phyloP scores from a whole-genome alignment of 2,329 filamentous ascomycete species.

The Alternaria dauci region DNA sequence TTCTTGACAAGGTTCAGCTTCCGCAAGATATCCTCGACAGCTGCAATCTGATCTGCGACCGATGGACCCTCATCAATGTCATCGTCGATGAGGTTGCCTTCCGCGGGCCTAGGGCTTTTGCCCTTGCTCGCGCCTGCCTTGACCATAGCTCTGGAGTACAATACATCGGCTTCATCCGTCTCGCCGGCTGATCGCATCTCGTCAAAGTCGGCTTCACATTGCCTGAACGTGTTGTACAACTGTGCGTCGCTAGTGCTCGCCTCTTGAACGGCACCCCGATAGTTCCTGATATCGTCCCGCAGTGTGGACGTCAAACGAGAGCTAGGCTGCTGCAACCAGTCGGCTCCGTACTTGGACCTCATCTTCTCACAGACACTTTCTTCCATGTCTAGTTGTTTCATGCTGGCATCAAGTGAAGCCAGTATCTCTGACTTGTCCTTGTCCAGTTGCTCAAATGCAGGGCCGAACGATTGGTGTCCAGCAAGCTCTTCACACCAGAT shows the following conservation, averaged over 20 bases:
- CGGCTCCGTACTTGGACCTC: constrained; percentile 93
- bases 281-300: constrained; percentile 84
- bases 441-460: constrained; percentile 80
- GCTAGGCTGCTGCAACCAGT: constrained; percentile 98
- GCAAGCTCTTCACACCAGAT: constrained; percentile 94
- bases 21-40: constrained; percentile 88
- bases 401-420: constrained; percentile 76
- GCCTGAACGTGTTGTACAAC: constrained; percentile 81
- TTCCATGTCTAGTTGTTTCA: constrained; percentile 93
- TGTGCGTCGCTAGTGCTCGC: constrained; percentile 86
- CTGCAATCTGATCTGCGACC: constrained; percentile 87
- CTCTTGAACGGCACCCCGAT: constrained; percentile 88
- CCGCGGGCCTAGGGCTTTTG: constrained; percentile 68
- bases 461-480: constrained; percentile 79
- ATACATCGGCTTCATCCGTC: constrained; percentile 82
- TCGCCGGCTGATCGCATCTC: constrained; percentile 93
- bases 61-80: constrained; percentile 85
- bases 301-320: constrained; percentile 87
- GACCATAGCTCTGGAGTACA: constrained; percentile 87
- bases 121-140: constrained; percentile 73
- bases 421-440: constrained; percentile 80
- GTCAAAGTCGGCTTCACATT: constrained; percentile 88
- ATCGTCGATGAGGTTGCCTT: constrained; percentile 86
- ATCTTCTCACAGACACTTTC: constrained; percentile 99
- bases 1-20: constrained; percentile 92